Conservation (phyloP, 257 asterid genomes). For the Solanum appendiculatum region DNA sequence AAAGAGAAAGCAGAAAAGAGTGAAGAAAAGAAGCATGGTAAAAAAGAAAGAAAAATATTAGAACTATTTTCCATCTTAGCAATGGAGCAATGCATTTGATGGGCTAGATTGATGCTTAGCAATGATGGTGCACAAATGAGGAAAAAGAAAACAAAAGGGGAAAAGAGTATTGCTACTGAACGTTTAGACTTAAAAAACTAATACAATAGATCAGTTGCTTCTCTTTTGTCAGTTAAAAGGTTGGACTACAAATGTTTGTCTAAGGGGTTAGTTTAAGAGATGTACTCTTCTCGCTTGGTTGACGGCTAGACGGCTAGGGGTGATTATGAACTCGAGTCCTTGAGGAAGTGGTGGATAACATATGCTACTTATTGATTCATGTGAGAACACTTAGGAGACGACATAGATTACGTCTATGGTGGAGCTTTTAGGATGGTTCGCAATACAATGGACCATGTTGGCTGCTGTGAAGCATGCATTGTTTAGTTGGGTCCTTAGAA, state of each 20-base stretch:
- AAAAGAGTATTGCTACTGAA: neutral
- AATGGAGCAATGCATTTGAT: neutral
- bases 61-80: neutral
- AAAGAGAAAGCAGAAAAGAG: neutral
- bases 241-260: neutral
- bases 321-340: neutral
- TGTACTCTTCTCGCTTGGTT: neutral
- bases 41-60: neutral
- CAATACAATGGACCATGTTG: neutral
- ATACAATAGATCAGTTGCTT: neutral
- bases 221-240: neutral
- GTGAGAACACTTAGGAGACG: neutral
- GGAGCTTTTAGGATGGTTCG: neutral
- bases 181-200: neutral
- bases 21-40: neutral
- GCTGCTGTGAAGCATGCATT: neutral
- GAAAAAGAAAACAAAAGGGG: neutral
- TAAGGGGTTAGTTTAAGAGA: neutral
- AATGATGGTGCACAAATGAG: neutral
- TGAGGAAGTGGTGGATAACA: neutral
- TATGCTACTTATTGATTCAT: neutral
- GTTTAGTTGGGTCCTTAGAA: neutral
- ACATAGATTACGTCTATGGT: neutral
- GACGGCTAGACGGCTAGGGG: neutral
- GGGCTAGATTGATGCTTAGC: neutral